Base-by-base conservation (phyloP, 2,329 filamentous ascomycete species). In the Gnomoniopsis sp. region DNA sequence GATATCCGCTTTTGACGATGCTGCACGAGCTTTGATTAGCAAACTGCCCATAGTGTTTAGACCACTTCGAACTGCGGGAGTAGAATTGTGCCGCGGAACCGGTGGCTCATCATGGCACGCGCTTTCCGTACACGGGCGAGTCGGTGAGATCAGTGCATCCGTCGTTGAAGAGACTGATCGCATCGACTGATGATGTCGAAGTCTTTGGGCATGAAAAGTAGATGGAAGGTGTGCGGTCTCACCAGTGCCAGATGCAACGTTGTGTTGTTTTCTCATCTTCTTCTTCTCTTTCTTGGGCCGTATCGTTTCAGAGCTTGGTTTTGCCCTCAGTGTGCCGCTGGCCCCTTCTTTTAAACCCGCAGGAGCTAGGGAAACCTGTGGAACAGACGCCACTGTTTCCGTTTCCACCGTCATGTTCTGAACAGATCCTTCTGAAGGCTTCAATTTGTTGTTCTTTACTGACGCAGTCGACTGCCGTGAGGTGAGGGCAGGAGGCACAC, bases 331-430 rank as follows among this genome's bases (percentile, higher is more conserved):
- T 64, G 89, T 96, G 47, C 89, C 87, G 66, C 80, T 86, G 30
- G 77, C 74, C 47, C 89, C 87, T 59, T 85, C 84, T 19, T 83
- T 80, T 21, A 86, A 86, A n/a, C 81, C 80, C 41, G 84, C 84
- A 36, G 80, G 76, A 7, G 88, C 87, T 30, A 96, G 79, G 11
- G 88, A 86, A 30, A 93, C 84, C 69, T 96, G 93, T 12, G 93
- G 91, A 56, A 97, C 89, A 3, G 93, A 96, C 47, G 86, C 89
- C 41, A 99, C 95, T 0, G 93, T 96, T 74, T 99, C 95, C 0
- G 95, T 97, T 76, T 99, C 95, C 15, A 98, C 93, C 11, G 91
- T 98, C 92, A 99, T 97, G 67, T 91, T 95, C 69, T 89, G 87
- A 58, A 88, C 83, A 38, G 90, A 88, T n/a, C 86, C 87, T 70